phyloP scores from a whole-genome alignment of 2,329 filamentous ascomycete species.

The Didymella pinodella region DNA sequence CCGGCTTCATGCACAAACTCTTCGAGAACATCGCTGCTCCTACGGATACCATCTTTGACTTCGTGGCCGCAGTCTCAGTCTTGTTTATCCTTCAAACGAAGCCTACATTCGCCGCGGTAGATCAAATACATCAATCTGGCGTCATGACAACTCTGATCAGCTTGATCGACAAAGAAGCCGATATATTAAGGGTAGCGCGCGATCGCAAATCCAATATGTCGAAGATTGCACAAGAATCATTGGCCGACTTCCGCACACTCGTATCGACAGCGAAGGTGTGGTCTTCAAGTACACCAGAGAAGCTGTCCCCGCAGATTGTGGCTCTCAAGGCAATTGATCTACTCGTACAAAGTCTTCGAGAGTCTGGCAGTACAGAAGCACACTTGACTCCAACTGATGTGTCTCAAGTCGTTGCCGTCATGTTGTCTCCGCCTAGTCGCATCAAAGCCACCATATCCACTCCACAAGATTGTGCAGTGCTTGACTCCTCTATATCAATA shows the following conservation, averaged over 20 bases:
- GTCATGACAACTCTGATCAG: conserved; percentile 63
- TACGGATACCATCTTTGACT: conserved; percentile 61
- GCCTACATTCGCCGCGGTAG: conserved; percentile 66
- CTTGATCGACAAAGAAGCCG: conserved; percentile 61
- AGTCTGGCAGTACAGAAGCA: conserved; percentile 57
- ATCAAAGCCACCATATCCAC: conserved; percentile 24
- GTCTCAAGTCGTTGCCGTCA: conserved; percentile 56
- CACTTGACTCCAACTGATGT: conserved; percentile 53
- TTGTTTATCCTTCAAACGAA: conserved; percentile 68
- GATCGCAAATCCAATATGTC: conserved; percentile 75
- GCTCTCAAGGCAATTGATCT: conserved; percentile 70
- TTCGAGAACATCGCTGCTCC: conserved; percentile 64
- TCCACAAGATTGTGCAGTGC: conserved; percentile 33
- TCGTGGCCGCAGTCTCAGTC: conserved; percentile 70
- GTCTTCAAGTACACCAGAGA: conserved; percentile 60
- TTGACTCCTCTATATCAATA: conserved; percentile 58
- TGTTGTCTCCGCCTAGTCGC: conserved; percentile 33
- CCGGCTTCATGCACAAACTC: conserved; percentile 74
- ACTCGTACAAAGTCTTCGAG: conserved; percentile 61
- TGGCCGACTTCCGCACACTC: conserved; percentile 63
- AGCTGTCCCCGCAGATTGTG: conserved; percentile 69
- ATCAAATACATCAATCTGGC: conserved; percentile 64
- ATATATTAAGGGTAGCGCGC: conserved; percentile 68
- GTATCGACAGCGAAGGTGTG: conserved; percentile 67
- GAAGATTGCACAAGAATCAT: conserved; percentile 65